phyloP scores from a whole-genome alignment of 140 eudicot species.

The Anethum foeniculum region DNA sequence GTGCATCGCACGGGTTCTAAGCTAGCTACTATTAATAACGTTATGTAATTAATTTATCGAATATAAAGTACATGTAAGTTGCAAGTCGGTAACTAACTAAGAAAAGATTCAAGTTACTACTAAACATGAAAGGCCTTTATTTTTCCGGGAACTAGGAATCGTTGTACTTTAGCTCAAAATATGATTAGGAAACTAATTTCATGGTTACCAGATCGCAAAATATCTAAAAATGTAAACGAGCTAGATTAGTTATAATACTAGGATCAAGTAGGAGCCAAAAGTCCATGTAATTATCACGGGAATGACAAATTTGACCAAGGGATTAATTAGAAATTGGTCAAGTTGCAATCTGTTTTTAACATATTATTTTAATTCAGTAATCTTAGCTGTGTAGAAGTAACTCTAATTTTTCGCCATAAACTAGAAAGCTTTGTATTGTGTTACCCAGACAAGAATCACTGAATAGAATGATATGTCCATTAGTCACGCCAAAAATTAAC shows the following conservation, averaged over 20 bases:
- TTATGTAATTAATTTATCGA: no score
- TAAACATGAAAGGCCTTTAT: no score
- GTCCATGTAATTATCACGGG: background rate
- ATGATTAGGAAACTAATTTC: background rate
- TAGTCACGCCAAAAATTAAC: background rate
- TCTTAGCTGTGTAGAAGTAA: background rate
- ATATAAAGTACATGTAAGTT: no score
- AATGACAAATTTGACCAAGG: background rate
- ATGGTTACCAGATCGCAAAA: background rate
- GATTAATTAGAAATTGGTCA: background rate
- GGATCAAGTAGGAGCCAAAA: background rate
- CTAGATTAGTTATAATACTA: background rate
- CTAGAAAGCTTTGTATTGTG: background rate
- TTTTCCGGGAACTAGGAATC: no score
- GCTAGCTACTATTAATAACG: no score
- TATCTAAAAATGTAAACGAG: background rate
- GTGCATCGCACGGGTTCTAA: no score
- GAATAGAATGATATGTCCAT: background rate
- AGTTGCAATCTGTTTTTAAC: background rate
- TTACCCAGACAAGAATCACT: background rate
- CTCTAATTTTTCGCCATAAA: background rate
- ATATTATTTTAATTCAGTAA: background rate
- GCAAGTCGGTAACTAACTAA: no score
- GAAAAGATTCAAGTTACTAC: no score
- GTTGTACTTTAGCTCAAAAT: no score